Percentiles rank a stretch among this genome's conserved stretches.
These are phyloP conservation scores for Paramecium primaurelia DNA, from an alignment of 73 alveolate species.

Conservation along the genomic window DNA sequence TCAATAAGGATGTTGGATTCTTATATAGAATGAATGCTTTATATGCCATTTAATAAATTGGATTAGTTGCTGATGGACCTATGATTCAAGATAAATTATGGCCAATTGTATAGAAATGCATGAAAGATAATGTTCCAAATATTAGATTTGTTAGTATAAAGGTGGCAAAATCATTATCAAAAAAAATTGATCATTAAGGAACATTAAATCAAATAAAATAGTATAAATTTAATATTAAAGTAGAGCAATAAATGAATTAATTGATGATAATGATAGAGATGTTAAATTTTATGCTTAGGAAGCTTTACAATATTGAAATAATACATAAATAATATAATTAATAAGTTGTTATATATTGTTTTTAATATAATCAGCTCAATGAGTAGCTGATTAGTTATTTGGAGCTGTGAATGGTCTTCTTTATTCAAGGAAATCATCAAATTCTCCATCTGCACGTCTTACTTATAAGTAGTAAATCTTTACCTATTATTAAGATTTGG, in stretches of 20 bases:
- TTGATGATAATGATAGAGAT: conserved; percentile 80
- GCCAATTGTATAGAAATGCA: conserved; percentile 84
- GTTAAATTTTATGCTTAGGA: conserved; percentile 81
- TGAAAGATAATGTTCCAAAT: conserved; percentile 94
- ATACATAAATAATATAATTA: not conserved
- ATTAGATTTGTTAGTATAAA: conserved; percentile 87
- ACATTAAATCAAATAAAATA: conserved; percentile 38
- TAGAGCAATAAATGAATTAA: conserved; percentile 58
- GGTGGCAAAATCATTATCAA: conserved; percentile 73
- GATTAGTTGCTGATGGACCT: conserved; percentile 74
- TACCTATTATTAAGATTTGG: conserved; percentile 32
- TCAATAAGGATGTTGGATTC: conserved; percentile 83
- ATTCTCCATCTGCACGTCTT: conserved; percentile 60
- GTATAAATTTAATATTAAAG: not conserved
- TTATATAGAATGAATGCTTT: conserved; percentile 35
- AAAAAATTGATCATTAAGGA: conserved; percentile 67
- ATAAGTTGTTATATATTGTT: not conserved
- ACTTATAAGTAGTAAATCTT: not conserved
- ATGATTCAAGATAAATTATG: conserved; percentile 79
- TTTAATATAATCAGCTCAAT: conserved; percentile 34
- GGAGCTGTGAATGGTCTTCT: conserved; percentile 64
- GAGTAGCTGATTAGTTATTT: conserved; percentile 53
- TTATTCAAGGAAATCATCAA: conserved; percentile 61
- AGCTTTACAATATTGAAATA: conserved; percentile 67
- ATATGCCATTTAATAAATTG: conserved; percentile 39